Base-by-base conservation (phyloP, 176 grass and related monocot species). In the Rhynchospora tenuis region DNA sequence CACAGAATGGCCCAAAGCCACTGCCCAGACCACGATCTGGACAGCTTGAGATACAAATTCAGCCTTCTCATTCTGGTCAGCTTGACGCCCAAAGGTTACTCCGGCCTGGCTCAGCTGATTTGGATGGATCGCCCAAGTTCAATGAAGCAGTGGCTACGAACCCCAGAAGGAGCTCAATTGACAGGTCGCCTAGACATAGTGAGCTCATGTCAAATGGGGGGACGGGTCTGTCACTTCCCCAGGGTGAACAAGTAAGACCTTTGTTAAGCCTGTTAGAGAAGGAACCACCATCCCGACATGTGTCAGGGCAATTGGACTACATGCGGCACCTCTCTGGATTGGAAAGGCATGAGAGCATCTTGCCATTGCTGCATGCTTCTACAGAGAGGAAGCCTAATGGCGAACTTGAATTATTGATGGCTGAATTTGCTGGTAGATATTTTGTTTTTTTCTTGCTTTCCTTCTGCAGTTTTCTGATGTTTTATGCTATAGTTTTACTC, bases 281-380 rank as follows among this genome's bases (percentile, higher is more conserved):
- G 84, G 96, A 99, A 84, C 91, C 93, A 48, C 93, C 93, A 59
- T 99, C 96, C 45, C 96, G 96, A 43, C 91, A 91, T 86, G 93
- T 93, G 86, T 99, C 96, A 84, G 96, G 96, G 48, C 96, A 99
- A 84, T 89, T 99, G 82, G 96, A 99, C 88, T 95, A 95, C 22
- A 88, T 89, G 65, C 82, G 83, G 45, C 91, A 95, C 44, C 83
- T 95, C 47, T 95, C 96, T 89, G 96, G 96, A 85, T 61, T 99
- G 79, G 93, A 91, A 90, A 95, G 83, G 50, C 96, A 99, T 86
- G 96, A 99, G 83, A 99, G 93, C 55, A 95, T 99, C 84, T 90
- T 99, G 74, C 96, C 96, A 50, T 90, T 99, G 63, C 87, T 99
- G 61, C 96, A 99, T 93, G 71, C 86, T 72, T 95, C 91, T 64